phyloP scores from a whole-genome alignment of 352 stramenopile genomes.

The Aphanomyces invadans region DNA sequence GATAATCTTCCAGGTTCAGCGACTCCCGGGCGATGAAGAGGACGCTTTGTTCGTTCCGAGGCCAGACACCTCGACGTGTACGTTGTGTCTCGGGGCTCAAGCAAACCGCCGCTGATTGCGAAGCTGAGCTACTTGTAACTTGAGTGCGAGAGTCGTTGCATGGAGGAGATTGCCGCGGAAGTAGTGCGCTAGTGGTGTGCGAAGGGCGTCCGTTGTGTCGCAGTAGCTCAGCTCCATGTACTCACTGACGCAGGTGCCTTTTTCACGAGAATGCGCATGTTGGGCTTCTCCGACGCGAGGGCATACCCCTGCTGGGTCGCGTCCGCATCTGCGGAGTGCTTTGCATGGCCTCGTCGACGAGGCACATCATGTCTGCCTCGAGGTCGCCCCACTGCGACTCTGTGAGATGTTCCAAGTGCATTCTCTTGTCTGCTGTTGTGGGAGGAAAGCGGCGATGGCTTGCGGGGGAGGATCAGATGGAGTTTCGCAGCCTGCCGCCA shows the following conservation, averaged over 20 bases:
- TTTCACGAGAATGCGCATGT: not conserved
- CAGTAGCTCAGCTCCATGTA: conserved; percentile 23
- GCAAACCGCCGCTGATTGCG: not conserved
- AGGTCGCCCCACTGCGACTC: not conserved
- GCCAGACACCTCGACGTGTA: conserved; percentile 18
- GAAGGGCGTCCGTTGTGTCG: conserved; percentile 4
- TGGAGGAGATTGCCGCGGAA: not conserved
- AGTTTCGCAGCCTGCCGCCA: not conserved
- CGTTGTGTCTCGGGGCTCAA: conserved; percentile 7
- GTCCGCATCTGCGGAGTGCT: conserved; percentile 14
- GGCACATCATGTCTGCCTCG: not conserved
- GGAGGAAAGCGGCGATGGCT: not conserved
- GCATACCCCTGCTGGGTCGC: conserved; percentile 11
- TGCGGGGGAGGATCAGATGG: not conserved
- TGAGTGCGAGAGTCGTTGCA: not conserved
- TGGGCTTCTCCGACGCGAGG: not conserved
- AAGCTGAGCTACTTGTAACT: not conserved
- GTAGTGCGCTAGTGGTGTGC: not conserved
- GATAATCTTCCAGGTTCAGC: not conserved
- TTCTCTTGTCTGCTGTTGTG: not conserved
- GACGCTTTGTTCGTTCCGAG: not conserved
- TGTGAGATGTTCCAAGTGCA: not conserved
- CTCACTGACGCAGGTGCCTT: conserved; percentile 1
- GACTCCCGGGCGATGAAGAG: conserved; percentile 13
- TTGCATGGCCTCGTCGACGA: not conserved